Conservation (phyloP, 805 yeast species). For the Candida xyloterini region DNA sequence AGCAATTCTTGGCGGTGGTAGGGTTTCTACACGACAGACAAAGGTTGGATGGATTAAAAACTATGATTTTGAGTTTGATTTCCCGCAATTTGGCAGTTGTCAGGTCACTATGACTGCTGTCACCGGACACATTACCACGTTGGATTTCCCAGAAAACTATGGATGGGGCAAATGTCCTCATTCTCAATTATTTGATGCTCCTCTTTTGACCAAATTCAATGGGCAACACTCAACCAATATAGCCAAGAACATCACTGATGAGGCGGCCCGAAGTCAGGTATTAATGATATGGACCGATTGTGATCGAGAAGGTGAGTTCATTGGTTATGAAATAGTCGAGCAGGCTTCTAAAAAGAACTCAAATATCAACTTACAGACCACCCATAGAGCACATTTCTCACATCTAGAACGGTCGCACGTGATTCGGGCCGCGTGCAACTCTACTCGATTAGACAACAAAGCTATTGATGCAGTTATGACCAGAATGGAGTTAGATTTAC, state of each 20-base stretch:
- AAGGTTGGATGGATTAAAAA: slow-evolving; percentile 66
- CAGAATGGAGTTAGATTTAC: slow-evolving; percentile 80
- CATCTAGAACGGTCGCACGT: slow-evolving; percentile 80
- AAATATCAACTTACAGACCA: slow-evolving; percentile 42
- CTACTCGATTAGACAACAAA: slow-evolving; percentile 57
- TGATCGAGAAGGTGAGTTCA: slow-evolving; percentile 93
- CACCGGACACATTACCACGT: slow-evolving; percentile 72
- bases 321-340: slow-evolving; percentile 76
- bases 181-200: slow-evolving; percentile 67
- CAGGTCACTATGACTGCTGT: slow-evolving; percentile 91
- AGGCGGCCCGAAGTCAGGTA: slow-evolving; percentile 56
- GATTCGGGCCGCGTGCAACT: slow-evolving; percentile 67
- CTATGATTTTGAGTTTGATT: slow-evolving; percentile 70
- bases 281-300: slow-evolving; percentile 98
- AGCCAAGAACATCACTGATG: slow-evolving; percentile 62
- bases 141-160: slow-evolving; percentile 61
- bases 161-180: slow-evolving; percentile 69
- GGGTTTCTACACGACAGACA: slow-evolving; percentile 45
- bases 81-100: slow-evolving; percentile 60
- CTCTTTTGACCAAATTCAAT: slow-evolving; percentile 39
- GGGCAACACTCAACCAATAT: slow-evolving; percentile 42
- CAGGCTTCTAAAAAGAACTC: slow-evolving; percentile 59
- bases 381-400: slow-evolving; percentile 80
- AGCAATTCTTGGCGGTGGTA: slow-evolving; percentile 71
- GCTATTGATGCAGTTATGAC: slow-evolving; percentile 83